Percentiles rank a stretch among this genome's conserved stretches.
These are phyloP conservation scores for Malassezia brasiliensis DNA, from an alignment of 1,284 basidiomycete species.

Conservation along the genomic window DNA sequence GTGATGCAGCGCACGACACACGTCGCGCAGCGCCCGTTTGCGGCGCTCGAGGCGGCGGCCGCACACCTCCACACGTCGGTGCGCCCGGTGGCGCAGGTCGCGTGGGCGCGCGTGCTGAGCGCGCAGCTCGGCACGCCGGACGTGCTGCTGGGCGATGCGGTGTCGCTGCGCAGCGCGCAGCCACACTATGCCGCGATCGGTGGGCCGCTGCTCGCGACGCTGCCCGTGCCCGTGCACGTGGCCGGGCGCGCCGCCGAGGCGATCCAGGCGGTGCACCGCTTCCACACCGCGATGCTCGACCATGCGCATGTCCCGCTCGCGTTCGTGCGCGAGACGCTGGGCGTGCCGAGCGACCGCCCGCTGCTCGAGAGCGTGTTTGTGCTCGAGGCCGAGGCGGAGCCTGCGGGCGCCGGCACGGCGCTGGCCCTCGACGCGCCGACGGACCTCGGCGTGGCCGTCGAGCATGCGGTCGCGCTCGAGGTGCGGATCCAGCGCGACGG, in stretches of 20 bases:
- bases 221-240: constrained; percentile 34
- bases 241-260: constrained; percentile 10
- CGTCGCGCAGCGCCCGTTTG: constrained; percentile 14
- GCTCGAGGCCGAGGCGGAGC: constrained; percentile 27
- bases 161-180: constrained; percentile 28
- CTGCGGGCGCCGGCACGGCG: neutral
- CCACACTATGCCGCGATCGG: constrained; percentile 26
- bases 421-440: constrained; percentile 19
- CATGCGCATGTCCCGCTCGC: constrained; percentile 22
- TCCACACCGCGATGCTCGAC: constrained; percentile 26
- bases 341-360: constrained; percentile 25
- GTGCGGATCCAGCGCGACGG: constrained; percentile 24
- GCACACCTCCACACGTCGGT: constrained; percentile 32
- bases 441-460: constrained; percentile 35
- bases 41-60: constrained; percentile 24
- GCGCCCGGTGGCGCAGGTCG: constrained; percentile 44
- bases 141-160: constrained; percentile 41
- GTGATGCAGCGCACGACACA: neutral
- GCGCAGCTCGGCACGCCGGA: constrained; percentile 35
- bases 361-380: constrained; percentile 46
- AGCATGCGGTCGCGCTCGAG: constrained; percentile 40
- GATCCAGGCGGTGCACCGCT: constrained; percentile 23
- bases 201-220: constrained; percentile 40
- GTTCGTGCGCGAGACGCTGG: constrained; percentile 32
- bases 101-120: constrained; percentile 43